A percentile compares a stretch with the other conserved stretches of the same genome.
These are phyloP conservation scores for Pseudocercospora musae DNA, from an alignment of 2,329 filamentous ascomycete species.

Conservation along the genomic window DNA sequence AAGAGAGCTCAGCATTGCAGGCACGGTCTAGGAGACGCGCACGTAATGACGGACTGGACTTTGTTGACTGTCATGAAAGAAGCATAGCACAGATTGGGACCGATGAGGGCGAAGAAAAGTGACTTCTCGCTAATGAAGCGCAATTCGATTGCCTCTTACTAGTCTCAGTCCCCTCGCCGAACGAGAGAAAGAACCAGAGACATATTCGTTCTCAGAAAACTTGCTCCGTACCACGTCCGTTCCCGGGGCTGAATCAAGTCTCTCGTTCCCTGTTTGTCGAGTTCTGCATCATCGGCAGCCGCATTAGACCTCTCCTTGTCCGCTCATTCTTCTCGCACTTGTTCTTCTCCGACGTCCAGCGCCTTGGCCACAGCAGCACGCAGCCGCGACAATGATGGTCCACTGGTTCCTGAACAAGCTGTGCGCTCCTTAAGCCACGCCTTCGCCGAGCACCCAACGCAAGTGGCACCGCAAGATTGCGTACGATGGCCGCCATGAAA, in stretches of 20 bases:
- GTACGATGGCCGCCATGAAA: too few relatives aligned
- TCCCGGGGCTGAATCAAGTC: too few relatives aligned
- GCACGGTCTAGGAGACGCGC: conserved; percentile 53
- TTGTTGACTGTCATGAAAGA: not conserved
- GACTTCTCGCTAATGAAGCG: not conserved
- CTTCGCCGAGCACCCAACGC: too few relatives aligned
- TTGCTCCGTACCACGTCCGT: too few relatives aligned
- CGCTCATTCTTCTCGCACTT: not conserved
- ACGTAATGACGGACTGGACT: not conserved
- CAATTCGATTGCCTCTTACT: not conserved
- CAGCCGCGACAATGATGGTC: too few relatives aligned
- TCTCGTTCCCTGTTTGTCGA: too few relatives aligned
- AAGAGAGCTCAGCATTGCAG: conserved; percentile 87
- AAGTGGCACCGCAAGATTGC: too few relatives aligned
- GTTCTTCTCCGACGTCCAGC: not conserved
- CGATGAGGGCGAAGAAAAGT: not conserved
- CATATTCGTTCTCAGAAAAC: too few relatives aligned
- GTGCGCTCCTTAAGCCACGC: too few relatives aligned
- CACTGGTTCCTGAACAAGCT: too few relatives aligned
- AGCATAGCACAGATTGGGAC: not conserved
- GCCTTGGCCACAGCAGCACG: not conserved
- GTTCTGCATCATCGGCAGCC: too few relatives aligned
- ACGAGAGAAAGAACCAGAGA: not conserved
- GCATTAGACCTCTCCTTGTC: too few relatives aligned
- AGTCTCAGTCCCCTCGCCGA: not conserved